Percentiles rank a stretch among this genome's conserved stretches.
Evolutionary conservation across 371 early-diverging fungal genomes (phyloP).

Genomic region (Mucor irregularis): DNA sequence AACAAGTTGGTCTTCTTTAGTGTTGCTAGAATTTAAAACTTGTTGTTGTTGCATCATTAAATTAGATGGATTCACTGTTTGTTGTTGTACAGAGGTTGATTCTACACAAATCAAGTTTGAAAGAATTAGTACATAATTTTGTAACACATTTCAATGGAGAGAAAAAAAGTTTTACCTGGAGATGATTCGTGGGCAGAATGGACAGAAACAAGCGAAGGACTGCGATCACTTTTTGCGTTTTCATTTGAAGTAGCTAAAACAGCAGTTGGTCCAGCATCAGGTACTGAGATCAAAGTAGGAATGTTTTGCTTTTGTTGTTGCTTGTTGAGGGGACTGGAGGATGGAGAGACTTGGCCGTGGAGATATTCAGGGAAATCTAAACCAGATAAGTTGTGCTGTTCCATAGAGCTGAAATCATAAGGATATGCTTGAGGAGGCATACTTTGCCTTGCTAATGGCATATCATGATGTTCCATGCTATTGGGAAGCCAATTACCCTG

Average conservation of each 20-base stretch:
- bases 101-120: background rate
- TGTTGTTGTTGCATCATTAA: conserved; percentile 16
- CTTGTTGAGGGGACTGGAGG: conserved; percentile 22
- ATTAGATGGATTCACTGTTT: conserved; percentile 25
- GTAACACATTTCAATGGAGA: too few species aligned
- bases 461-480: too few species aligned
- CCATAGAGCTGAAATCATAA: conserved; percentile 7
- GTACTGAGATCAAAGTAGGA: conserved; percentile 41
- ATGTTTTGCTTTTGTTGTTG: conserved; percentile 9
- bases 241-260: conserved; percentile 16
- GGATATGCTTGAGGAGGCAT: conserved; percentile 34
- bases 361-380: conserved; percentile 34
- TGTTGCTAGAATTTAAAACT: background rate
- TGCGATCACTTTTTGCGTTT: background rate
- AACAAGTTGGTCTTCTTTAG: background rate
- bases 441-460: conserved; percentile 27
- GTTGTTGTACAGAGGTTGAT: background rate
- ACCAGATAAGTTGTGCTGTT: background rate
- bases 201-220: background rate
- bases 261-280: conserved; percentile 51
- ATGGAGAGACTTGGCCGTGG: conserved; percentile 28
- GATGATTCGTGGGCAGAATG: conserved; percentile 7
- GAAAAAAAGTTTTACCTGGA: conserved; percentile 7
- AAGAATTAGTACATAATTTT: background rate
- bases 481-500: background rate